Evolutionary conservation across 2,329 filamentous ascomycete species (phyloP).

Genomic region (Fusarium sp.): DNA sequence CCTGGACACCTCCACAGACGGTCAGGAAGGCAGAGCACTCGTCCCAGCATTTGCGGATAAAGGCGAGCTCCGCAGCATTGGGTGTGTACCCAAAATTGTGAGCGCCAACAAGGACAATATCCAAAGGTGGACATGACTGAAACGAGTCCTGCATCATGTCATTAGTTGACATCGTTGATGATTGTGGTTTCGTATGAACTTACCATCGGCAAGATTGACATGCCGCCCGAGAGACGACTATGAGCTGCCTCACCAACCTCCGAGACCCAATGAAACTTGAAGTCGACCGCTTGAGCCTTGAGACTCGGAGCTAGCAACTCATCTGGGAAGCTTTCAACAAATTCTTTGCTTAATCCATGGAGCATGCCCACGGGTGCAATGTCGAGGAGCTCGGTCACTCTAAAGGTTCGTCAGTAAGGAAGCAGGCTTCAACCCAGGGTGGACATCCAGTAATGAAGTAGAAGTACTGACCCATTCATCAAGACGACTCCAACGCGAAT

Average conservation of each 20-base stretch:
- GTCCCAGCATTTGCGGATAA: conserved; percentile 50
- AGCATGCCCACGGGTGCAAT: conserved; percentile 50
- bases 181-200: not conserved
- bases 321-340: conserved; percentile 34
- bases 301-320: conserved; percentile 19
- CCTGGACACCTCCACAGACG: conserved; percentile 53
- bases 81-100: conserved; percentile 43
- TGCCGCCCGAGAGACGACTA: conserved; percentile 41
- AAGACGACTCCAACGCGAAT: conserved; percentile 36
- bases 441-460: fast-evolving
- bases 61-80: conserved; percentile 51
- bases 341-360: conserved; percentile 26
- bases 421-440: too few relatives aligned
- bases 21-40: conserved; percentile 53
- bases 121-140: conserved; percentile 53
- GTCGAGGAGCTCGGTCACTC: conserved; percentile 51
- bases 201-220: conserved; percentile 48
- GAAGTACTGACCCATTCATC: conserved; percentile 13
- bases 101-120: conserved; percentile 57
- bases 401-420: not conserved
- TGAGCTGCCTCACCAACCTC: conserved; percentile 31
- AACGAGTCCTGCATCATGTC: conserved; percentile 51
- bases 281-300: conserved; percentile 40
- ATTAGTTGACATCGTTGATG: not conserved
- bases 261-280: conserved; percentile 52